phyloP scores from a whole-genome alignment of 116 monocot genomes.

The Dioscorea cayenensis region DNA sequence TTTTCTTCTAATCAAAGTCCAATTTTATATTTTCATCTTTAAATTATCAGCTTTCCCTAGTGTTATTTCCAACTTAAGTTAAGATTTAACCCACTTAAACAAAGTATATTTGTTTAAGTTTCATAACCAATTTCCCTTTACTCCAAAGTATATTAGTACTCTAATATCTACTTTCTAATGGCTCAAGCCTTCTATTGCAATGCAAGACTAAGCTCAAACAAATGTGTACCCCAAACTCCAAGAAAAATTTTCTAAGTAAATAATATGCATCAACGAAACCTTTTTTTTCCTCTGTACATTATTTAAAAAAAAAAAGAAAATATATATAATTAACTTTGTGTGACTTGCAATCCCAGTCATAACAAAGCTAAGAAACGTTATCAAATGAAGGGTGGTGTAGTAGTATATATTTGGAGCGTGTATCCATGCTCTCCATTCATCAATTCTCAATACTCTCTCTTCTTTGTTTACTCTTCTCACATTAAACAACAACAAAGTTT shows the following conservation, averaged over 20 bases:
- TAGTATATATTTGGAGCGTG: too few species aligned
- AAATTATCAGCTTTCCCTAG: too few species aligned
- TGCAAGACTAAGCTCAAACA: neutral
- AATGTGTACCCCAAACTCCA: neutral
- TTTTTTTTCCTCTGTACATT: neutral
- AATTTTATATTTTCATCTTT: too few species aligned
- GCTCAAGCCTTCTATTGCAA: neutral
- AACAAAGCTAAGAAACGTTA: neutral
- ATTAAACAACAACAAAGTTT: neutral
- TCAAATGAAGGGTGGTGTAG: too few species aligned
- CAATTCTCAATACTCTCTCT: neutral
- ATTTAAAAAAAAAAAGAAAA: neutral
- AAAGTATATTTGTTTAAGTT: neutral
- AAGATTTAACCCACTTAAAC: neutral
- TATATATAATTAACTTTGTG: neutral
- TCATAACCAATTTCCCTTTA: neutral
- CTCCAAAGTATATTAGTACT: neutral
- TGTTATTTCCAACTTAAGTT: too few species aligned
- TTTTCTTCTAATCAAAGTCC: too few species aligned
- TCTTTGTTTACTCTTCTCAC: neutral
- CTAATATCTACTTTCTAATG: neutral
- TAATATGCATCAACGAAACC: neutral
- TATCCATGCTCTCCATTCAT: neutral
- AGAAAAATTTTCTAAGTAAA: neutral
- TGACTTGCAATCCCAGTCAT: slow-evolving; percentile 9